phyloP scores from a whole-genome alignment of 257 asterid species.

The Solanum virginianum region DNA sequence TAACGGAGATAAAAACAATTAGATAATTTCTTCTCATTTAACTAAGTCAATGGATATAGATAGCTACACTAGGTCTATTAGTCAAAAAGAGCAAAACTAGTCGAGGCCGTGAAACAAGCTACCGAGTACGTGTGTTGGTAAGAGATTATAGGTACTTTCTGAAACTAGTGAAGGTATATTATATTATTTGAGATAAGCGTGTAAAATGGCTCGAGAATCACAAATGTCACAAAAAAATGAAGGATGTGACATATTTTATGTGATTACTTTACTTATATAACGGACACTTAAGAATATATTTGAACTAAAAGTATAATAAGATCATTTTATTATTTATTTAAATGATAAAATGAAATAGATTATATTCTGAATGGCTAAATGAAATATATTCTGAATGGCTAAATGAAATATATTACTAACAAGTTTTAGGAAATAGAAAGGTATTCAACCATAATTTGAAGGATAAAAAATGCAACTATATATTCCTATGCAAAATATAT shows the following conservation, averaged over 20 bases:
- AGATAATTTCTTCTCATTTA: not conserved
- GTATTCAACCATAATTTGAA: not conserved
- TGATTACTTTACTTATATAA: not conserved
- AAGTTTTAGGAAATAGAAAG: not conserved
- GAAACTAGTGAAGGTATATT: not conserved
- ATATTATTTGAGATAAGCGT: no score
- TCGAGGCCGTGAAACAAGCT: no score
- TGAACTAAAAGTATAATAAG: not conserved
- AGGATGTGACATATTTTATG: not conserved
- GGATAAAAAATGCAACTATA: not conserved
- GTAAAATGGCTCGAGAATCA: not conserved
- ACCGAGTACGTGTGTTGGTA: not conserved
- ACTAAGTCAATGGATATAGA: not conserved
- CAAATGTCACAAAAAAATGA: not conserved
- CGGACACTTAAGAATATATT: not conserved
- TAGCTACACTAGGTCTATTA: no score
- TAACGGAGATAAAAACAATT: not conserved
- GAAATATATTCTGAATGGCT: not conserved
- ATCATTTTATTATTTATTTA: no score
- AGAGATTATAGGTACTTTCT: not conserved
- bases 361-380: not conserved
- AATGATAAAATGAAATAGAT: not conserved
- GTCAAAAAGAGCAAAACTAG: no score
- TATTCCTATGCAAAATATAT: not conserved
- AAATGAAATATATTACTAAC: not conserved